Evolutionary conservation across 2,329 filamentous ascomycete species (phyloP).

Genomic region (Trichoderma sp.): DNA sequence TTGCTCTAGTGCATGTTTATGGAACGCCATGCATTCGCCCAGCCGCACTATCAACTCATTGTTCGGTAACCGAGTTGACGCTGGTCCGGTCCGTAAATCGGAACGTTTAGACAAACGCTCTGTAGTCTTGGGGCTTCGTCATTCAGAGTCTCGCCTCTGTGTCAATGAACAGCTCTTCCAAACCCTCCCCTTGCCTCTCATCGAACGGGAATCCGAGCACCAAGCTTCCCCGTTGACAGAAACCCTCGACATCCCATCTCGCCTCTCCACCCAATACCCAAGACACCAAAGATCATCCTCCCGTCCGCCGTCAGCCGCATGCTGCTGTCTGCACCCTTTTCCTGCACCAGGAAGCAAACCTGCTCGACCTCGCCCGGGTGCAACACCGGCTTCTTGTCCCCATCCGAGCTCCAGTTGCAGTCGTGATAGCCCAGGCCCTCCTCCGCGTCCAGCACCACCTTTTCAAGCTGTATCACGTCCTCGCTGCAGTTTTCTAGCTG

Average conservation of each 20-base stretch:
- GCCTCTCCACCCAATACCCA: slow-evolving; percentile 84
- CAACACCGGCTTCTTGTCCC: slow-evolving; percentile 50
- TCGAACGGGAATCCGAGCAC: slow-evolving; percentile 42
- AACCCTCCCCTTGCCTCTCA: slow-evolving; percentile 28
- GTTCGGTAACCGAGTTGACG: neutral
- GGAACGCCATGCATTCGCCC: neutral
- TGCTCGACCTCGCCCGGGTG: slow-evolving; percentile 63
- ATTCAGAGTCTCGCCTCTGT: neutral
- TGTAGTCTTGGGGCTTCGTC: neutral
- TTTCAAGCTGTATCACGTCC: slow-evolving; percentile 73
- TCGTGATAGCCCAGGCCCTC: slow-evolving; percentile 49
- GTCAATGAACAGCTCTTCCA: neutral
- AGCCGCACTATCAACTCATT: neutral
- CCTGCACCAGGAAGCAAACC: slow-evolving; percentile 60
- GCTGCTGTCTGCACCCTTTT: slow-evolving; percentile 34
- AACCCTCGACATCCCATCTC: slow-evolving; percentile 87
- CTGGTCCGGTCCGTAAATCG: neutral
- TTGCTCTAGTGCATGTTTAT: neutral
- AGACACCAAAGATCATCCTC: slow-evolving; percentile 68
- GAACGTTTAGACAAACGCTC: neutral
- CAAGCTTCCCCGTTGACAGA: slow-evolving; percentile 80
- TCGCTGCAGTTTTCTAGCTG: slow-evolving; percentile 95
- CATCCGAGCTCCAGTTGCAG: slow-evolving; percentile 54
- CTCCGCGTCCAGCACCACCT: slow-evolving; percentile 54
- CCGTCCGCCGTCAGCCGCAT: slow-evolving; percentile 50